Evolutionary conservation across 2,329 filamentous ascomycete genomes (phyloP), one percentile per base, ranked within the genome.

Genomic region (Geosmithia putterillii): DNA sequence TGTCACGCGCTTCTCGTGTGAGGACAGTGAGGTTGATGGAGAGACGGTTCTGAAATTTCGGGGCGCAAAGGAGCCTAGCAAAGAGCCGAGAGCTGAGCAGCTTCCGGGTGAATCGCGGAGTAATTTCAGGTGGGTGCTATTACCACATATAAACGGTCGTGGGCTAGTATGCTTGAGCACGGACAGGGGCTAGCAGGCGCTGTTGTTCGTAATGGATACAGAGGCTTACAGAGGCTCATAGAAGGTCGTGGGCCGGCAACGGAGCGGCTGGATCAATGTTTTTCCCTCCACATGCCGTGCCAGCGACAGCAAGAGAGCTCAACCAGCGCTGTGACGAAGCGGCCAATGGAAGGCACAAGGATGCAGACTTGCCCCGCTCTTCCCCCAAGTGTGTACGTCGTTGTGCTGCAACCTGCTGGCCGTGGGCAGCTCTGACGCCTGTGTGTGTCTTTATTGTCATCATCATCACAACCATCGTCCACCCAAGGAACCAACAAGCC

Each of bases 381-480:
- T 32, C 15, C 28, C 15, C 2, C 10, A 28, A 15, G 12, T 17
- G 36, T 39, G 32, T 44, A 44, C 43, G 43, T 44, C 43, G 43
- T 44, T 37, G 38, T 41, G 38, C 39, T 20, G 43, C 43, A 41
- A 41, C 38, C 43, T 41, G 20, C 28, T 34, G 19, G 28, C 18
- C 14, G 3, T 12, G 12, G 18, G 41, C n/a, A 10, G 39, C 14
- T 34, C n/a, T 42, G 40, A 9, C 10, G 23, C 32, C 20, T 32
- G 18, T 19, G 25, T 22, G 18, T 17, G 25, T 38, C 46, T 41
- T 41, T 45, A 50, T 42, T 48, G 37, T 42, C 48, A 50, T 49
- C 40, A 47, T 44, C 18, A 47, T 45, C 18, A 42, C 22, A 14
- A 49, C 42, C 46, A 36, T 44, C 28, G 19, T 23, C 35, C 25